Evolutionary conservation across 164 flowering plant species (phyloP).

Genomic region (Hamamelis virginiana): DNA sequence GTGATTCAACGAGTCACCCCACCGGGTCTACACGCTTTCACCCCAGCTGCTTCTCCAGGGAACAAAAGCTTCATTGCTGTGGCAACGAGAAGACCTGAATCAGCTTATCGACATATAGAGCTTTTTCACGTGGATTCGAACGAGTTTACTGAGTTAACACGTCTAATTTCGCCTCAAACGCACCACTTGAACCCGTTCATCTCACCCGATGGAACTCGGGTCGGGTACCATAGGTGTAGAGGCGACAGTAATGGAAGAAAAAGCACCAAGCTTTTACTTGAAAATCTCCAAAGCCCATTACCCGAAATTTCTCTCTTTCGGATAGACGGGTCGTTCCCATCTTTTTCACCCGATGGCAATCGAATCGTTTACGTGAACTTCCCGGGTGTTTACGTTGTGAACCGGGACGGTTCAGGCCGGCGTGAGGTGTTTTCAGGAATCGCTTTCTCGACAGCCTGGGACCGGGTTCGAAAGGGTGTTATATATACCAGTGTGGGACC

Average conservation of each 20-base stretch:
- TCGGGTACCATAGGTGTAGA: conserved; percentile 83
- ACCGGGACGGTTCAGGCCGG: conserved; percentile 64
- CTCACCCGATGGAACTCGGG: conserved; percentile 50
- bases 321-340: conserved; percentile 80
- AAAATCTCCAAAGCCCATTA: conserved; percentile 48
- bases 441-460: conserved; percentile 82
- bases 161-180: conserved; percentile 46
- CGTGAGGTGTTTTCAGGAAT: conserved; percentile 35
- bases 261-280: conserved; percentile 41
- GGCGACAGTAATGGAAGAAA: conserved; percentile 32
- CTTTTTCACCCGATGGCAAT: conserved; percentile 76
- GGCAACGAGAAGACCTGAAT: conserved; percentile 71
- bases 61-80: conserved; percentile 59
- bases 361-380: conserved; percentile 61
- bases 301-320: conserved; percentile 56
- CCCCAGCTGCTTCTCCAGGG: conserved; percentile 63
- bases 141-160: conserved; percentile 58
- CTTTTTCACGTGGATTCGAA: conserved; percentile 43
- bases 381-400: conserved; percentile 73
- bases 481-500: conserved; percentile 78
- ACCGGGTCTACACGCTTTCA: conserved; percentile 86
- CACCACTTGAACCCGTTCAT: conserved; percentile 87
- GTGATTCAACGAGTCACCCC: conserved; percentile 69
- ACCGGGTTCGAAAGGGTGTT: conserved; percentile 63
- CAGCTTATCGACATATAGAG: conserved; percentile 76